These are phyloP conservation scores for Triticum dicoccoides DNA, from an alignment of 176 grass and related monocot species.

Conservation along the genomic window DNA sequence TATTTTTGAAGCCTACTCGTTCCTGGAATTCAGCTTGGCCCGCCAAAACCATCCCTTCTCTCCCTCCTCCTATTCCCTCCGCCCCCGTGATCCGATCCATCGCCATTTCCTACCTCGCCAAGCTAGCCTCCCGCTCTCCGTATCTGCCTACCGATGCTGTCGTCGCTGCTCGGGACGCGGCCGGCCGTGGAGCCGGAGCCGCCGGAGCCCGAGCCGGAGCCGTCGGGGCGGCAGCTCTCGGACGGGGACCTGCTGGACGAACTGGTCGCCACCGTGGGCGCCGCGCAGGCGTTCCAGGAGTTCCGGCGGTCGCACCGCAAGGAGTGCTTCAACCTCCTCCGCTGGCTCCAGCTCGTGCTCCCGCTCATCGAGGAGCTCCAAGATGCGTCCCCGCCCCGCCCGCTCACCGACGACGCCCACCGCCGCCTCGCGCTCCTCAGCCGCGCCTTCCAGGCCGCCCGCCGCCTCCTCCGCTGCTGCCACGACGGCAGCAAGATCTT, in stretches of 20 bases:
- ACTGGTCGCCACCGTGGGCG: constrained; percentile 25
- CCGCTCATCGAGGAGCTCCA: constrained; percentile 59
- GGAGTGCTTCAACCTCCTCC: constrained; percentile 56
- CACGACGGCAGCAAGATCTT: constrained; percentile 81
- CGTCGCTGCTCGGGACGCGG: background rate
- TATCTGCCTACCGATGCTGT: background rate
- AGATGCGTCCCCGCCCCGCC: constrained; percentile 21
- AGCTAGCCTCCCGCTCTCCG: background rate
- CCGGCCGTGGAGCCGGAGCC: background rate
- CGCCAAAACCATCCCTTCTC: background rate
- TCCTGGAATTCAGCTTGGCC: constrained; percentile 26
- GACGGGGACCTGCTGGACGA: constrained; percentile 46
- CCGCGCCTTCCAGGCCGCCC: constrained; percentile 45
- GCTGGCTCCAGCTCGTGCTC: constrained; percentile 58
- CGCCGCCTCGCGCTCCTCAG: constrained; percentile 28
- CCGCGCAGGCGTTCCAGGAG: constrained; percentile 45
- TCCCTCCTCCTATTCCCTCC: background rate
- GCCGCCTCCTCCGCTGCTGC: constrained; percentile 56
- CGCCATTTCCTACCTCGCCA: background rate
- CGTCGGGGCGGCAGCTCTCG: constrained; percentile 22
- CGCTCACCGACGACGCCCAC: constrained; percentile 38
- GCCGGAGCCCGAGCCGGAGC: constrained; percentile 25
- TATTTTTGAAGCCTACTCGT: background rate
- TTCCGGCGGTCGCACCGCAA: constrained; percentile 60
- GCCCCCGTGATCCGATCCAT: background rate